phyloP scores from a whole-genome alignment of 192 early-diverging fungal genomes.

The Geosiphon pyriformis region DNA sequence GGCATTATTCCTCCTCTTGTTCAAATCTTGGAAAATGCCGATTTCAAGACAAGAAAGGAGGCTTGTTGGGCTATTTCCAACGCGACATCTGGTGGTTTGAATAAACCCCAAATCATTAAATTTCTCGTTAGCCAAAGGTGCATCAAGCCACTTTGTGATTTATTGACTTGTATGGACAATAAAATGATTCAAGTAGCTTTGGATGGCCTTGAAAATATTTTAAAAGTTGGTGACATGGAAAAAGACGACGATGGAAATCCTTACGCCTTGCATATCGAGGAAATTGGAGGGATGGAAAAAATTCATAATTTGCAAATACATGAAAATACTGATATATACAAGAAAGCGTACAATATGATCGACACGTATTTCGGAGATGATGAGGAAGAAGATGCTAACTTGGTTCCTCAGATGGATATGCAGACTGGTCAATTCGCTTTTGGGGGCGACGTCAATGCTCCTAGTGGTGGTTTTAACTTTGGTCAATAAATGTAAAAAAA shows the following conservation, averaged over 20 bases:
- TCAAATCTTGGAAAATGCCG: slow-evolving; percentile 30
- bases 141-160: slow-evolving; percentile 47
- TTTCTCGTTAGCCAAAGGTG: slow-evolving; percentile 40
- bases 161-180: slow-evolving; percentile 39
- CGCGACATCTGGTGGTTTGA: slow-evolving; percentile 36
- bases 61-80: slow-evolving; percentile 51
- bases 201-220: slow-evolving; percentile 45
- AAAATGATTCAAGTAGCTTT: slow-evolving; percentile 37
- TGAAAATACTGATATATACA: slow-evolving; percentile 43
- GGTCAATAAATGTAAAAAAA: too few species aligned
- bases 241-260: slow-evolving; percentile 30
- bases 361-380: slow-evolving; percentile 42
- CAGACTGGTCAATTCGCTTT: slow-evolving; percentile 69
- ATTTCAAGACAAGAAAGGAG: slow-evolving; percentile 45
- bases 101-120: slow-evolving; percentile 34
- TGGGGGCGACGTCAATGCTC: slow-evolving; percentile 54
- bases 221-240: slow-evolving; percentile 39
- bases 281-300: slow-evolving; percentile 44
- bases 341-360: slow-evolving; percentile 45
- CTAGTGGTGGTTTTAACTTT: slow-evolving; percentile 75
- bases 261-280: slow-evolving; percentile 42
- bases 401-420: slow-evolving; percentile 43
- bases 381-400: slow-evolving; percentile 31
- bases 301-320: slow-evolving; percentile 45
- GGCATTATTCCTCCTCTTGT: slow-evolving; percentile 40